Base-by-base conservation (phyloP, 1,284 basidiomycete genomes). In the Irpex lacteus region DNA sequence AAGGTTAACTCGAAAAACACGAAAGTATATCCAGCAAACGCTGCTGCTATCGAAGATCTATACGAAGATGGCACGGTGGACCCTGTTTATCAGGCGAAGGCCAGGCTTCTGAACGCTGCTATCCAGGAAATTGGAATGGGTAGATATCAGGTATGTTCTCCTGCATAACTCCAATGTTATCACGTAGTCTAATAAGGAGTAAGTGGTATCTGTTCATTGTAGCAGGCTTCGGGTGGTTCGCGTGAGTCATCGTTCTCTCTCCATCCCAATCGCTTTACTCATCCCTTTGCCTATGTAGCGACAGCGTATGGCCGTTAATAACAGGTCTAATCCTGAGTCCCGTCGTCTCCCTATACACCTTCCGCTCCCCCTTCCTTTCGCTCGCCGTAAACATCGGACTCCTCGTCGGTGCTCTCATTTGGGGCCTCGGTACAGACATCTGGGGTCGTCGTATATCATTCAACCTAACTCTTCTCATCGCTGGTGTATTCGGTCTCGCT, bases 201-300 rank as follows among this genome's bases (percentile, higher is more conserved):
- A 21, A 86, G 85, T 85, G 85, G 85, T 76, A 73, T 69, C 73
- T 89, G 1, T 88, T 88, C 69, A 69, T 81, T 13, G 83, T 88
- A 4, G 80, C 86, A 1, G 86, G 87, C 7, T 89, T 91, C 72
- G 89, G 89, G 54, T 91, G 88, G 84, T 85, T 91, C 60, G 83
- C 87, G 87, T 88, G 73, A 68, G 86, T 66, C 7, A 44, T 13
- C 26, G 3, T 26, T 26, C 15, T 44, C 60, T 57, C 21, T 61
- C 19, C 13, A 11, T 40, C 26, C 38, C 5, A 5, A 21, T 53
- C 8, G 19, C 19, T 37, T 6, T 19, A 60, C 21, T 50, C 36
- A n/a, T 58, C 19, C 18, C 60, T 4, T 9, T 26, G 34, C 37
- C 26, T 3, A 5, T 5, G 15, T 18, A 60, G 53, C 50, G 58